A percentile compares a stretch with the other conserved stretches of the same genome.
Conservation (phyloP, 768 basidiomycete genomes). For the Boletus rex-veris region DNA sequence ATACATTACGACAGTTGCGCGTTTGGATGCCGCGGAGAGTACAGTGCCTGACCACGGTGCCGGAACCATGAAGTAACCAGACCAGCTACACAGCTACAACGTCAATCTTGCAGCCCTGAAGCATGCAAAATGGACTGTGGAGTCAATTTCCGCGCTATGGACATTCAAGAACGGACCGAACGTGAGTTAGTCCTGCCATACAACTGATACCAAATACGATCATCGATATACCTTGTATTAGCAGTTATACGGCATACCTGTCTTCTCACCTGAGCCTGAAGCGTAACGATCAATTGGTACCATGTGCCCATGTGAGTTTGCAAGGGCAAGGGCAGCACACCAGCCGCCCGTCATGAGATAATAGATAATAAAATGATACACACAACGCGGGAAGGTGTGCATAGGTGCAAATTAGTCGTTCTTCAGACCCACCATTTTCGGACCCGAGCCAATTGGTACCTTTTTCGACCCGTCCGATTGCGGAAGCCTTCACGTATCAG, state of each 20-base stretch:
- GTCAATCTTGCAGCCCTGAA: constrained; percentile 24
- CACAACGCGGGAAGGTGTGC: constrained; percentile 5
- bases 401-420: background rate
- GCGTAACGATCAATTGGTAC: background rate
- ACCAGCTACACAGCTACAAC: constrained; percentile 2
- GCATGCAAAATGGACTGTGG: constrained; percentile 1
- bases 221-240: constrained; percentile 25
- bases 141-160: constrained; percentile 7
- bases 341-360: background rate
- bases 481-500: constrained; percentile 1
- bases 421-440: constrained; percentile 7
- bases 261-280: constrained; percentile 12
- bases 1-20: constrained; percentile 5
- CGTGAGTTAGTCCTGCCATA: constrained; percentile 17
- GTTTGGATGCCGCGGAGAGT: constrained; percentile 18
- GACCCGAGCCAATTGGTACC: constrained; percentile 10
- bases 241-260: constrained; percentile 20
- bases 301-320: background rate
- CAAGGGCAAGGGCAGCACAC: background rate
- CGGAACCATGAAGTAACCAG: constrained; percentile 25
- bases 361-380: background rate
- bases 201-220: constrained; percentile 16
- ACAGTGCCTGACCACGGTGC: constrained; percentile 18
- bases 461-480: constrained; percentile 7
- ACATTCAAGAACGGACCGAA: constrained; percentile 8